Evolutionary conservation across 2,329 filamentous ascomycete species (phyloP).

Genomic region (Onygenales sp.): DNA sequence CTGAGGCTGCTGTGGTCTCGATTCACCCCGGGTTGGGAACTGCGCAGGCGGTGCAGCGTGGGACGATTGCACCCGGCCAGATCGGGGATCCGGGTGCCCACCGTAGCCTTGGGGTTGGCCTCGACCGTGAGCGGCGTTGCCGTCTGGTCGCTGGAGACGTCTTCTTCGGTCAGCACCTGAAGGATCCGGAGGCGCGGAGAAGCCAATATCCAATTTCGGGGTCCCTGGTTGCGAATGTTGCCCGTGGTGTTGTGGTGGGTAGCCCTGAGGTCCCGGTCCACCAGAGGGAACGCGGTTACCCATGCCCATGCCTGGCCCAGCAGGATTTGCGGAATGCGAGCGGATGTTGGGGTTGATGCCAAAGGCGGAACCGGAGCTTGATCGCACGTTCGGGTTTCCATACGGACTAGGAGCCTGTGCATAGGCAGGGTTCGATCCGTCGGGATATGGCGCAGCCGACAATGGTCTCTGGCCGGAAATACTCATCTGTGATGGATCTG

Average conservation of each 20-base stretch:
- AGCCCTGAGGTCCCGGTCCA: slow-evolving; percentile 17
- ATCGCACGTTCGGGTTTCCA: slow-evolving; percentile 29
- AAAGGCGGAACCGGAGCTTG: slow-evolving; percentile 39
- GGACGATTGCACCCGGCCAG: not conserved
- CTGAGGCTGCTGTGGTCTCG: slow-evolving; percentile 6
- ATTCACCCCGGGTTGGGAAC: slow-evolving; percentile 9
- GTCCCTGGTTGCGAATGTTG: slow-evolving; percentile 19
- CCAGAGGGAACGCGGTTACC: slow-evolving; percentile 21
- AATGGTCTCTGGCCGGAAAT: slow-evolving; percentile 21
- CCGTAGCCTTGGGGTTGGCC: slow-evolving; percentile 14
- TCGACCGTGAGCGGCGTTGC: slow-evolving; percentile 6
- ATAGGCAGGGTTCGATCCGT: slow-evolving; percentile 22
- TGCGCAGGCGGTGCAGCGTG: slow-evolving; percentile 1
- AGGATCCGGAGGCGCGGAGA: slow-evolving; percentile 36
- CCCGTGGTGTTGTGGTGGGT: slow-evolving; percentile 22
- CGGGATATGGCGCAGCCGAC: slow-evolving; percentile 36
- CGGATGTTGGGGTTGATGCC: slow-evolving; percentile 40
- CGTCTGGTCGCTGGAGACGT: slow-evolving; percentile 31
- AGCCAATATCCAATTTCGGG: slow-evolving; percentile 38
- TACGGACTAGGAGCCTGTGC: slow-evolving; percentile 24
- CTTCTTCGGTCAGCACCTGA: slow-evolving; percentile 28
- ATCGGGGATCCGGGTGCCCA: slow-evolving; percentile 5
- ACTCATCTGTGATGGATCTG: slow-evolving; percentile 37
- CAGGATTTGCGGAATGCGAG: slow-evolving; percentile 24
- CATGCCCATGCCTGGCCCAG: slow-evolving; percentile 8